Evolutionary conservation across 1,284 basidiomycete genomes (phyloP).

Genomic region (Ganoderma lingzhi): DNA sequence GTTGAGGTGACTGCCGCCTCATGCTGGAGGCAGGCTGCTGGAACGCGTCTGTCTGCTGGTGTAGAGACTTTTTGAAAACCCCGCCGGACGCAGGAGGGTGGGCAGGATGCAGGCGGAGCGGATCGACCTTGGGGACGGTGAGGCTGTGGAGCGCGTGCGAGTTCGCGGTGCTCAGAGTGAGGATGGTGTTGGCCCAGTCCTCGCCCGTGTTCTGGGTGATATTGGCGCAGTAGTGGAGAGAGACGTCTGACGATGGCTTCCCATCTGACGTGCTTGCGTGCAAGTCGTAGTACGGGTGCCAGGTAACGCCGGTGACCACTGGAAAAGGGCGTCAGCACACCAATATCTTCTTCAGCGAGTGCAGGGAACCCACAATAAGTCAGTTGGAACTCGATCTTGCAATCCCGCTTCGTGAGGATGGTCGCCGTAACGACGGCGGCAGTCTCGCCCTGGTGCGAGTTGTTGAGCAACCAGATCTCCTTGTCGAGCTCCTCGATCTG

Average conservation of each 20-base stretch:
- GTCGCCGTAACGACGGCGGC: slow-evolving; percentile 49
- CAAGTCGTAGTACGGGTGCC: slow-evolving; percentile 66
- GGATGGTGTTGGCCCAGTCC: slow-evolving; percentile 54
- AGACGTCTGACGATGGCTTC: slow-evolving; percentile 51
- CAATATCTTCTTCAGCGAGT: too few relatives aligned
- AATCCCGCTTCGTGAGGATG: slow-evolving; percentile 46
- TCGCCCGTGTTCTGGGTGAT: slow-evolving; percentile 66
- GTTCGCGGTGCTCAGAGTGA: slow-evolving; percentile 23
- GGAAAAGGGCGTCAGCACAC: background rate
- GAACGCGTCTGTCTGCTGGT: background rate
- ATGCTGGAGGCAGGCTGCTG: background rate
- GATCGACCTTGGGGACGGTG: slow-evolving; percentile 15
- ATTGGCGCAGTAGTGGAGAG: slow-evolving; percentile 62
- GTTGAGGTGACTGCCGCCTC: background rate
- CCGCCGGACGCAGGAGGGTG: background rate
- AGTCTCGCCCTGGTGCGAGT: slow-evolving; percentile 46
- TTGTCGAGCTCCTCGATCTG: slow-evolving; percentile 47
- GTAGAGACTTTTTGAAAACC: background rate
- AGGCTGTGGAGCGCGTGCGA: slow-evolving; percentile 17
- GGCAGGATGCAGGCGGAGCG: background rate
- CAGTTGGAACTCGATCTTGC: slow-evolving; percentile 51
- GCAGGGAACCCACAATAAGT: slow-evolving; percentile 55
- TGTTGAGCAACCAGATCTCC: slow-evolving; percentile 32
- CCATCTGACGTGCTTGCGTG: slow-evolving; percentile 57
- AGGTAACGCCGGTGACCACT: slow-evolving; percentile 58